Conservation (phyloP, 1,139 yeast genomes). For the Eremothecium gossypii region DNA sequence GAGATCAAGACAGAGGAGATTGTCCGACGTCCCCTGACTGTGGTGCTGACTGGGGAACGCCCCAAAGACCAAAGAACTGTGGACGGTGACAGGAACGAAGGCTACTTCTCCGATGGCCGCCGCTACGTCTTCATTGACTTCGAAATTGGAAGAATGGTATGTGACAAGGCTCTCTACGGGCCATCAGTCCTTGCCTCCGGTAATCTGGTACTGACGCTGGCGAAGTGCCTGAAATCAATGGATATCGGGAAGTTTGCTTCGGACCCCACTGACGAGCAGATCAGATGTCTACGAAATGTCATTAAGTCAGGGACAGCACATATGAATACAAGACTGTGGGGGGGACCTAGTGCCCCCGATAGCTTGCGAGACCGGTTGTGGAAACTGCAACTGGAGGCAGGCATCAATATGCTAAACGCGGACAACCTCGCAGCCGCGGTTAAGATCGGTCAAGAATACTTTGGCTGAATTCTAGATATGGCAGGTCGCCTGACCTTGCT, state of each 20-base stretch:
- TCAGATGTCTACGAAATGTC: no score
- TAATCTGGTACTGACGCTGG: background rate
- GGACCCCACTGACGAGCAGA: no score
- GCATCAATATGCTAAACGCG: constrained; percentile 17
- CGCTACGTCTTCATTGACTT: constrained; percentile 34
- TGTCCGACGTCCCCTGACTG: constrained; percentile 36
- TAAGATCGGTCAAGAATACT: background rate
- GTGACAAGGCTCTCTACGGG: constrained; percentile 4
- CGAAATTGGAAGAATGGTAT: constrained; percentile 20
- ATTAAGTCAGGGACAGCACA: constrained; percentile 7
- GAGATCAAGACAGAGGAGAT: constrained; percentile 23
- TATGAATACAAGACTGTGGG: constrained; percentile 42
- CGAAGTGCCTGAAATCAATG: constrained; percentile 27
- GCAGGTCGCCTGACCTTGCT: no score
- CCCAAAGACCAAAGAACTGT: constrained; percentile 22
- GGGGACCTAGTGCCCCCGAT: constrained; percentile 42
- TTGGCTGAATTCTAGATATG: no score
- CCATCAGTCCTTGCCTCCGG: constrained; percentile 19
- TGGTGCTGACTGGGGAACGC: constrained; percentile 37
- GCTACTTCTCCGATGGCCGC: constrained; percentile 15
- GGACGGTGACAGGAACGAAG: constrained; percentile 11
- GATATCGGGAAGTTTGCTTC: no score
- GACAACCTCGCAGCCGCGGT: background rate
- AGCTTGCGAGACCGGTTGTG: constrained; percentile 33
- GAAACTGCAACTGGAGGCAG: constrained; percentile 31